phyloP scores from a whole-genome alignment of 371 early-diverging fungal species.

The Entomophthora muscae region DNA sequence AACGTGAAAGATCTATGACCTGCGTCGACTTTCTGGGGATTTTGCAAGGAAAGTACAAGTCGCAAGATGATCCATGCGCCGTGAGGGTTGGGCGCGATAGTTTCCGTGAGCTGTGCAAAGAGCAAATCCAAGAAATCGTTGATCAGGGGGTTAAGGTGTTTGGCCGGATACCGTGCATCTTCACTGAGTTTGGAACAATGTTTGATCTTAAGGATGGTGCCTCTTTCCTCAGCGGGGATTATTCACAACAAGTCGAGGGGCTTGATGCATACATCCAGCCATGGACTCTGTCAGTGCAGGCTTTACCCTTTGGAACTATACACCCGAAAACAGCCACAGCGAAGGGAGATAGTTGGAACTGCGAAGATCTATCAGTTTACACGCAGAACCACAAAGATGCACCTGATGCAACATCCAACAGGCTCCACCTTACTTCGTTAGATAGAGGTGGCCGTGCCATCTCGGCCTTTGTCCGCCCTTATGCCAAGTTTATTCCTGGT shows the following conservation, averaged over 20 bases:
- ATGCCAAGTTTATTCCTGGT: slow-evolving; percentile 60
- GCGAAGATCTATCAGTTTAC: slow-evolving; percentile 37
- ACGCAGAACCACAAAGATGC: slow-evolving; percentile 12
- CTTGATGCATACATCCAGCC: slow-evolving; percentile 48
- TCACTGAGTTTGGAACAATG: slow-evolving; percentile 44
- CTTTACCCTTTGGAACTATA: slow-evolving; percentile 47
- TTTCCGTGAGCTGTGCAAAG: slow-evolving; percentile 15
- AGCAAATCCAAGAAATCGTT: neutral
- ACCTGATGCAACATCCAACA: slow-evolving; percentile 15
- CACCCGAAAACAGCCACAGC: slow-evolving; percentile 29
- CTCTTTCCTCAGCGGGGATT: slow-evolving; percentile 19
- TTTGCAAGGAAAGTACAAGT: neutral
- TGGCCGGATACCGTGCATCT: neutral
- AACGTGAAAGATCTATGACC: slow-evolving; percentile 48
- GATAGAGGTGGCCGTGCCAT: slow-evolving; percentile 53
- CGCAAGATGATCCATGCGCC: neutral
- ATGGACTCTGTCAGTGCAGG: slow-evolving; percentile 35
- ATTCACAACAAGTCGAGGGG: slow-evolving; percentile 33
- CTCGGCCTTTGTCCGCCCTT: slow-evolving; percentile 59
- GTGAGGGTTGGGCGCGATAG: slow-evolving; percentile 9
- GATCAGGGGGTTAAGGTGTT: slow-evolving; percentile 1
- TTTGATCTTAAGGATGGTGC: slow-evolving; percentile 35
- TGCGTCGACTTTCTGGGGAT: slow-evolving; percentile 35
- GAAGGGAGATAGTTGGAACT: slow-evolving; percentile 61
- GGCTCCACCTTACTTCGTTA: slow-evolving; percentile 18